Evolutionary conservation across 148 eudicot species (phyloP), one percentile per base, ranked within the genome.

Genomic region (Fagopyrum homotropicum): DNA sequence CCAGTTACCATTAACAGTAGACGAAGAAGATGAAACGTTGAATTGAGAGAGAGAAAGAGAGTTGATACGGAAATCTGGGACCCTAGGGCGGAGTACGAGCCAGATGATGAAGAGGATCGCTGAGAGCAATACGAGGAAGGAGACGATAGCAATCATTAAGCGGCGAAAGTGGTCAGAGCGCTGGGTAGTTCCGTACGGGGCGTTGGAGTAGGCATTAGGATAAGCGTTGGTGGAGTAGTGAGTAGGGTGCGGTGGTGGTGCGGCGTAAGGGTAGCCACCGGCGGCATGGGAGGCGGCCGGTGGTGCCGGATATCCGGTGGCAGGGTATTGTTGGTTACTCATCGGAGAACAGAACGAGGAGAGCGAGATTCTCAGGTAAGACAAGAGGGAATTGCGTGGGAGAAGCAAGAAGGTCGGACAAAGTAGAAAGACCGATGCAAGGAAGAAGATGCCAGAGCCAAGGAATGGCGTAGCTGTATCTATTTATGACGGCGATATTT

Each of bases 51-150:
- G 60, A 3, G 92, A 22, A 17, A 83, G 47, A 0, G 92, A 83
- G 54, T 82, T 79, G 68, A 91, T 74, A 3, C 79, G 85, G 84
- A 93, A 88, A n/a, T 78, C 52, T 19, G 97, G 98, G 82, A 88
- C 52, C n/a, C 86, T 85, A 4, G 98, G 98, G 49, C 98, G 93
- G 79, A 93, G 87, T 22, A 91, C 79, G 2, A 93, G 83, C 93
- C 93, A 93, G 1, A 88, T 72, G 78, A 89, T 85, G 82, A 93
- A 85, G 75, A 85, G 75, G 70, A 86, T 17, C 45, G 87, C 75
- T 47, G 89, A 88, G 81, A 83, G 22, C 82, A 91, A 79, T 47
- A 93, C 75, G 79, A 93, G 71, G 57, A 73, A 19, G 69, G 85
- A 81, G 75, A 93, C 81, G 5, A 86, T 29, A 19, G 81, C 77